Evolutionary conservation across 2,329 filamentous ascomycete genomes (phyloP).

Genomic region (Chalaropsis ovoidea): DNA sequence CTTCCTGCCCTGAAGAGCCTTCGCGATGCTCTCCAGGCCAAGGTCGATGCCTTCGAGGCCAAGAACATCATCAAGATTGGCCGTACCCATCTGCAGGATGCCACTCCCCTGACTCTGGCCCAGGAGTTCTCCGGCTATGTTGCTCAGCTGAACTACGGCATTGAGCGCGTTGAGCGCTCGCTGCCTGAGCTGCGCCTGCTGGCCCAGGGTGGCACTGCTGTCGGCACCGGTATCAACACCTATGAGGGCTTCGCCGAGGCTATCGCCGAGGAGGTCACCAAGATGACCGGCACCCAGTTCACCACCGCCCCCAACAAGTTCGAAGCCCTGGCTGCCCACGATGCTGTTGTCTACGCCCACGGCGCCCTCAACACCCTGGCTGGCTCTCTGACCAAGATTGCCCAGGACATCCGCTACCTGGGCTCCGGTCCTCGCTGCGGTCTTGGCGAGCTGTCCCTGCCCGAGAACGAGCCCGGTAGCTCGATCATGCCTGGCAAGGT

Average conservation of each 20-base stretch:
- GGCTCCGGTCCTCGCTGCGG: conserved; percentile 93
- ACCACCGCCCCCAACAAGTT: conserved; percentile 98
- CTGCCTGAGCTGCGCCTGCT: conserved; percentile 78
- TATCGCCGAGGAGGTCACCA: conserved; percentile 80
- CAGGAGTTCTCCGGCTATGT: conserved; percentile 98
- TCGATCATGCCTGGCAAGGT: conserved; percentile 99
- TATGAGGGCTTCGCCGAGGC: conserved; percentile 92
- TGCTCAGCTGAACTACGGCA: conserved; percentile 81
- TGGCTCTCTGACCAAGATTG: conserved; percentile 89
- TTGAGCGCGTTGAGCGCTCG: conserved; percentile 72
- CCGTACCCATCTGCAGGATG: conserved; percentile 92
- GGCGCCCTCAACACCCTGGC: conserved; percentile 91
- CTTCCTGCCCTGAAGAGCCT: conserved; percentile 74
- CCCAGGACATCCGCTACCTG: conserved; percentile 94
- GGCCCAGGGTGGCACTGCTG: conserved; percentile 91
- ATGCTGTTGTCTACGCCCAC: conserved; percentile 88
- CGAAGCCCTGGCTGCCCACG: conserved; percentile 89
- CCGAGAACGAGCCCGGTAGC: conserved; percentile 95
- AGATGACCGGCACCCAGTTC: conserved; percentile 88
- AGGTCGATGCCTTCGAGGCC: conserved; percentile 75
- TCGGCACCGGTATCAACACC: conserved; percentile 95
- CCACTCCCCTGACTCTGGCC: conserved; percentile 85
- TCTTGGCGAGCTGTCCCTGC: conserved; percentile 82
- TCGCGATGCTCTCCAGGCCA: conserved; percentile 72
- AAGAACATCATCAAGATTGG: conserved; percentile 97